Evolutionary conservation across 306 rosid genomes (phyloP), one percentile per base, ranked within the genome.

Genomic region (Quercus alba): DNA sequence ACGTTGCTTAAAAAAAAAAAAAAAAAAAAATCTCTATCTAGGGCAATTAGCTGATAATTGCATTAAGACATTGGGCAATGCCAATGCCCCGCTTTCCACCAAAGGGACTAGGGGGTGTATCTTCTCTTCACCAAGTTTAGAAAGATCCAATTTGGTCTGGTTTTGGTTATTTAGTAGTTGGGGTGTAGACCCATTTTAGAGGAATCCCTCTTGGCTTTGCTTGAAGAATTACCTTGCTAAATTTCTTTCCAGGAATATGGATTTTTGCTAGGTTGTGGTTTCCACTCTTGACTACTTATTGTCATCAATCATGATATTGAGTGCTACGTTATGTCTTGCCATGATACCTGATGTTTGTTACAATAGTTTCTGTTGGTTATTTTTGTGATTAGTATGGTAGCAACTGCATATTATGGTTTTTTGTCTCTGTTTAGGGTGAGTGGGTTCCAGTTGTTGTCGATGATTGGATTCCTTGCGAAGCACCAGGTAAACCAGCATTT

Each of bases 401-500:
- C 74, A 12, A 64, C 70, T 52, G 64, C 68, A 59, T 82, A 26
- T 82, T 70, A 19, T 74, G 79, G 56, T 82, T 77, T 51, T 30
- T 82, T 68, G 63, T 82, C 75, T 69, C 44, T 78, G 55, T 80
- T 81, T 73, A 95, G 99, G 97, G 99, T 72, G 99, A 96, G 83
- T 96, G 99, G 99, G 91, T 96, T 56, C 99, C 98, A 20, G 99
- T 96, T 77, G 98, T 96, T 76, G 98, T 96, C 61, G 99, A 96
- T 77, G 99, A 96, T 85, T 96, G 99, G 99, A 87, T 96, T 81
- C 99, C 99, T 5, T 96, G 99, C 81, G 99, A 96, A 77, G 88
- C 94, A 30, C 96, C 86, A 69, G 98, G 99, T 73, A 93, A 89
- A 89, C 98, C 99, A 9, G 98, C 98, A 67, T 96, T 96, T 88